Conservation (phyloP, 805 yeast species). For the Metschnikowia anglica region DNA sequence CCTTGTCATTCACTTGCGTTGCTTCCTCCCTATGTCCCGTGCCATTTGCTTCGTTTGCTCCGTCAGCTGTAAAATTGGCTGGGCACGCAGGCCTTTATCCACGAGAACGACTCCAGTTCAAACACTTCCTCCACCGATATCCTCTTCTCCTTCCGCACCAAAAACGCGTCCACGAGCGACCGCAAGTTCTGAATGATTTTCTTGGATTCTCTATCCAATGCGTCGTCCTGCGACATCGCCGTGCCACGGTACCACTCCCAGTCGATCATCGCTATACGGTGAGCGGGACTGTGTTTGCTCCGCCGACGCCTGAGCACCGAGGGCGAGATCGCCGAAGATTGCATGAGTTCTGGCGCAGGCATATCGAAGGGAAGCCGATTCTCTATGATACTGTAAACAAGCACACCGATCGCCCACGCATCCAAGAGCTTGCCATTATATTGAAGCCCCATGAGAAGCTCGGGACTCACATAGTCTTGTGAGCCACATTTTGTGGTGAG, state of each 20-base stretch:
- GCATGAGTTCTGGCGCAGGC: slow-evolving; percentile 51
- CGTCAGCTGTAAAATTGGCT: slow-evolving; percentile 7
- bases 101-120: slow-evolving; percentile 21
- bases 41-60: no score
- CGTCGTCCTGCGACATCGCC: slow-evolving; percentile 9
- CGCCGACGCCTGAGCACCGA: slow-evolving; percentile 45
- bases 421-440: slow-evolving; percentile 92
- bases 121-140: slow-evolving; percentile 21
- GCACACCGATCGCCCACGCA: slow-evolving; percentile 92
- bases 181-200: slow-evolving; percentile 22
- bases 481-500: slow-evolving; percentile 92
- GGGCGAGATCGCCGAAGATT: slow-evolving; percentile 35
- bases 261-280: slow-evolving; percentile 86
- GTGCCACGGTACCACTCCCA: slow-evolving; percentile 76
- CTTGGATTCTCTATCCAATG: slow-evolving; percentile 9
- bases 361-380: slow-evolving; percentile 90
- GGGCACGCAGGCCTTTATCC: slow-evolving; percentile 28
- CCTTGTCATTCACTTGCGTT: no score
- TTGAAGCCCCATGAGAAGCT: slow-evolving; percentile 81
- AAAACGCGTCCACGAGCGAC: slow-evolving; percentile 31
- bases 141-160: slow-evolving; percentile 41
- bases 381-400: slow-evolving; percentile 81
- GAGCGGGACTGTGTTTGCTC: slow-evolving; percentile 61
- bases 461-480: slow-evolving; percentile 96
- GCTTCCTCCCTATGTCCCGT: no score